Conservation (phyloP, 1,284 basidiomycete genomes). For the Agaricales sp. region DNA sequence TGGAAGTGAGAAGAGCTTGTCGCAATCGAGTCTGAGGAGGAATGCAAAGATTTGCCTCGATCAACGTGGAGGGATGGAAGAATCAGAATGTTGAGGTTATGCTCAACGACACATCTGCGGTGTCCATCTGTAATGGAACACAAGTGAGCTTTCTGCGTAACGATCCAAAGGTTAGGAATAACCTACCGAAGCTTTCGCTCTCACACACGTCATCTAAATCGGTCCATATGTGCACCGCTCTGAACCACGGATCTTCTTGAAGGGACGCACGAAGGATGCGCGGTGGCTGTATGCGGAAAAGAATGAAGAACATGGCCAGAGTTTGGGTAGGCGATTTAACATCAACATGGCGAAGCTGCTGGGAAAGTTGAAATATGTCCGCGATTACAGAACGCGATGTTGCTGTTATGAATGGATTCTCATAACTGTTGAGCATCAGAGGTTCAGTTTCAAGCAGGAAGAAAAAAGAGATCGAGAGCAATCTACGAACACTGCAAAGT, state of each 20-base stretch:
- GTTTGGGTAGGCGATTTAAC: conserved; percentile 43
- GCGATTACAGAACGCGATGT: conserved; percentile 59
- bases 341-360: conserved; percentile 45
- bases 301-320: conserved; percentile 41
- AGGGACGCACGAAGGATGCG: conserved; percentile 17
- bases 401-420: conserved; percentile 66
- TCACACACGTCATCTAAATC: conserved; percentile 65
- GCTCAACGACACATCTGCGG: conserved; percentile 59
- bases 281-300: conserved; percentile 38
- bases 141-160: neutral
- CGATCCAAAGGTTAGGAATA: neutral
- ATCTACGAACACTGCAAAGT: conserved; percentile 21
- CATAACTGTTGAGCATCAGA: conserved; percentile 36
- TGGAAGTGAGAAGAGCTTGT: conserved; percentile 14
- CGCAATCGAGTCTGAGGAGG: conserved; percentile 15
- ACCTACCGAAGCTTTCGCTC: conserved; percentile 24
- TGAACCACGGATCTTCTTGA: conserved; percentile 38
- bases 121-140: conserved; percentile 44
- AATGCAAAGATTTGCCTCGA: conserved; percentile 17
- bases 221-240: conserved; percentile 55
- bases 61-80: conserved; percentile 41
- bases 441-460: conserved; percentile 1
- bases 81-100: conserved; percentile 47
- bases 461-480: conserved; percentile 13
- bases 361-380: conserved; percentile 53